phyloP scores from a whole-genome alignment of 192 early-diverging fungal species.

The Coemansia sp. region DNA sequence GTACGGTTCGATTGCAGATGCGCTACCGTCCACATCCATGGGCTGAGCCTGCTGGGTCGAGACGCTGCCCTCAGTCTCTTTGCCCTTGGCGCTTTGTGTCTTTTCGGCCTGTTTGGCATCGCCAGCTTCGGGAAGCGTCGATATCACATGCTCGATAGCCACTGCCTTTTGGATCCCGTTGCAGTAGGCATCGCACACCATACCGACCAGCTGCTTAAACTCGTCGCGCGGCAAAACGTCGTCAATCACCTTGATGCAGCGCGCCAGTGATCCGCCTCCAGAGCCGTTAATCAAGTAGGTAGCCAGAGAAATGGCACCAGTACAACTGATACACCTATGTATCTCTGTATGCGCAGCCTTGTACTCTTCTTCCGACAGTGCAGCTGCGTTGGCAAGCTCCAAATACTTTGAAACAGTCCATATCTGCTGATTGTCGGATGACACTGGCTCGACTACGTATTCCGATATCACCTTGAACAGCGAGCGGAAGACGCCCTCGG shows the following conservation, averaged over 20 bases:
- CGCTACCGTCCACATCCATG: constrained; percentile 44
- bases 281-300: constrained; percentile 41
- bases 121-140: constrained; percentile 17
- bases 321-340: constrained; percentile 36
- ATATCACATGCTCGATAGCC: constrained; percentile 30
- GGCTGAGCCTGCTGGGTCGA: constrained; percentile 3
- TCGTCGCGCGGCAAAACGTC: constrained; percentile 35
- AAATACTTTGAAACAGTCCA: constrained; percentile 17
- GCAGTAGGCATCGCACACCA: constrained; percentile 24
- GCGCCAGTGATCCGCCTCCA: constrained; percentile 40
- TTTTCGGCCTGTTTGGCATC: constrained; percentile 27
- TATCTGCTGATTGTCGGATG: background rate
- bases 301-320: constrained; percentile 34
- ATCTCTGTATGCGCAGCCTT: constrained; percentile 16
- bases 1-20: constrained; percentile 17
- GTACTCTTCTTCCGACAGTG: constrained; percentile 29
- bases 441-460: constrained; percentile 16
- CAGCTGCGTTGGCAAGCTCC: constrained; percentile 31
- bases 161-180: constrained; percentile 33
- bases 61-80: constrained; percentile 15
- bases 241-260: constrained; percentile 31
- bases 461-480: constrained; percentile 38
- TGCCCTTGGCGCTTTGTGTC: constrained; percentile 19
- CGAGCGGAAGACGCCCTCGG: constrained; percentile 37
- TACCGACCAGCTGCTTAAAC: constrained; percentile 24